Conservation (phyloP, 352 stramenopile genomes). For the Phytophthora pisi region DNA sequence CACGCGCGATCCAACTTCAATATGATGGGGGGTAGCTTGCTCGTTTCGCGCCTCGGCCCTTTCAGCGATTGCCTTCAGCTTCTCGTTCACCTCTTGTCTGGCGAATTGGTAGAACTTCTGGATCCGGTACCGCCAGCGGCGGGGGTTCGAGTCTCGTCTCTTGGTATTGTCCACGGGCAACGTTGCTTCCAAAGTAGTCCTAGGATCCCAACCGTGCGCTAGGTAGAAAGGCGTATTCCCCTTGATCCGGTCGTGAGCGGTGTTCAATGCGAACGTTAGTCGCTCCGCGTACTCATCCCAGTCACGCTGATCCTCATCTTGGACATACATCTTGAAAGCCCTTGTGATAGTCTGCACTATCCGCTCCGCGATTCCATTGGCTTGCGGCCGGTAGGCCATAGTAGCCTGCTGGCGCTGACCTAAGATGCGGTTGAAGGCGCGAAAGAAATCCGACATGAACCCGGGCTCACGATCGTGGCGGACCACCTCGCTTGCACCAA, state of each 20-base stretch:
- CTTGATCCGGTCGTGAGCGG: too few species aligned
- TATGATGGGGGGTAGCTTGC: too few species aligned
- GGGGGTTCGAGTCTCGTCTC: too few species aligned
- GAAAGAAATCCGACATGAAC: background rate
- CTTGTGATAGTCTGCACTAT: background rate
- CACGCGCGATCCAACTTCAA: background rate
- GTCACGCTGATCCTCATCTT: background rate
- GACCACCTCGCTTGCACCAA: background rate
- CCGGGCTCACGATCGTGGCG: background rate
- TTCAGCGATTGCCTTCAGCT: too few species aligned
- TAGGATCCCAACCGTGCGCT: background rate
- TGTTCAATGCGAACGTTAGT: too few species aligned
- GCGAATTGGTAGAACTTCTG: too few species aligned
- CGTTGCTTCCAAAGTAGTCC: background rate
- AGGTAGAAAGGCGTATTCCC: background rate
- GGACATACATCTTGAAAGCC: background rate
- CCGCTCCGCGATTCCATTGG: background rate
- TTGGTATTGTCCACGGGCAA: background rate
- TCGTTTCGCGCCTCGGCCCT: too few species aligned
- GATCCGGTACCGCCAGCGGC: too few species aligned
- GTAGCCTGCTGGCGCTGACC: background rate
- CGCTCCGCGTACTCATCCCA: background rate
- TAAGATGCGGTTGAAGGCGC: background rate
- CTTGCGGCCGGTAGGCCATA: background rate
- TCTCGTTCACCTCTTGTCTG: too few species aligned